Conservation (phyloP, 345 rosid genomes). For the Arabidopsis arenosa region DNA sequence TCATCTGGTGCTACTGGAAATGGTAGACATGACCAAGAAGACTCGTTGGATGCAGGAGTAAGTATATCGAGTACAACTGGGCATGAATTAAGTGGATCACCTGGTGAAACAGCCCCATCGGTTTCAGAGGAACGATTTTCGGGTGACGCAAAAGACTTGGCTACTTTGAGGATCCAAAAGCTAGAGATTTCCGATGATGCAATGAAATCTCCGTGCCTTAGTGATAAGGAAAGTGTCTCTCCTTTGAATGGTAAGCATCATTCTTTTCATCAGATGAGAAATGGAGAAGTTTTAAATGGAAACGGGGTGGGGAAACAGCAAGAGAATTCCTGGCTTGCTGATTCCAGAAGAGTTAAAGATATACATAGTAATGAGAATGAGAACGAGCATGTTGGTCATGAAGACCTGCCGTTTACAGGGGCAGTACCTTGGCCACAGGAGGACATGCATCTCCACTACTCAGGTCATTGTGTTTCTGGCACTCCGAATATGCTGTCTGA, state of each 20-base stretch:
- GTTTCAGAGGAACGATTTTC: slow-evolving; percentile 54
- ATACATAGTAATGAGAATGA: slow-evolving; percentile 40
- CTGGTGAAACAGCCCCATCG: slow-evolving; percentile 33
- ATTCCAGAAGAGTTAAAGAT: slow-evolving; percentile 34
- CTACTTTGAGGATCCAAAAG: slow-evolving; percentile 53
- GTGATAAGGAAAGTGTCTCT: slow-evolving; percentile 41
- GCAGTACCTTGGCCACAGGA: slow-evolving; percentile 53
- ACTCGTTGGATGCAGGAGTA: slow-evolving; percentile 18
- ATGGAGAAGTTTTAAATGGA: slow-evolving; percentile 56
- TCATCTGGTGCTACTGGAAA: slow-evolving; percentile 41
- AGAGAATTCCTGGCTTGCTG: slow-evolving; percentile 36
- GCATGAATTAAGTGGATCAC: slow-evolving; percentile 25
- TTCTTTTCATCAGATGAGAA: slow-evolving; percentile 53
- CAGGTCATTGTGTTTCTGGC: slow-evolving; percentile 41
- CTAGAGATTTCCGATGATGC: slow-evolving; percentile 47
- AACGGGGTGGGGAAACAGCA: slow-evolving; percentile 44
- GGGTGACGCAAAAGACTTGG: slow-evolving; percentile 65
- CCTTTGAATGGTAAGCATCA: slow-evolving; percentile 44
- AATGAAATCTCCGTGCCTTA: slow-evolving; percentile 41
- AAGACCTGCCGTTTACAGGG: slow-evolving; percentile 49
- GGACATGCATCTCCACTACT: slow-evolving; percentile 49
- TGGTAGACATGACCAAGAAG: slow-evolving; percentile 46
- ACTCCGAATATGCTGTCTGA: slow-evolving; percentile 55
- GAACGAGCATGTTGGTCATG: slow-evolving; percentile 45
- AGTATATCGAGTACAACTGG: slow-evolving; percentile 23